These are phyloP conservation scores for Zygosaccharomyces sapae DNA, from an alignment of 1,139 yeast genomes.

Conservation along the genomic window DNA sequence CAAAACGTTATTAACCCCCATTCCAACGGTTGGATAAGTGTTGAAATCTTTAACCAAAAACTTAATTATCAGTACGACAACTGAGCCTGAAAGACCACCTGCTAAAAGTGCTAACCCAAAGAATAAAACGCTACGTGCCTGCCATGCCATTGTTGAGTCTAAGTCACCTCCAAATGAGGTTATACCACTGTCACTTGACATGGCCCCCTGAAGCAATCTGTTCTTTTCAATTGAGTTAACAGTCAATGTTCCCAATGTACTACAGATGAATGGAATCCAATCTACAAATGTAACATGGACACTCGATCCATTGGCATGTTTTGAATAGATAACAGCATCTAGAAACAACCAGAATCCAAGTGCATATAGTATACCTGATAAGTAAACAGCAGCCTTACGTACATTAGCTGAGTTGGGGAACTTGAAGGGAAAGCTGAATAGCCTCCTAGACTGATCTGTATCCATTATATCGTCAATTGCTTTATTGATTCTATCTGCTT, in stretches of 20 bases:
- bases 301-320: slow-evolving; percentile 75
- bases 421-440: slow-evolving; percentile 54
- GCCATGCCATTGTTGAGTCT: slow-evolving; percentile 70
- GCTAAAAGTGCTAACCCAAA: slow-evolving; percentile 89
- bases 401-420: slow-evolving; percentile 68
- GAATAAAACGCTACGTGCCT: slow-evolving; percentile 83
- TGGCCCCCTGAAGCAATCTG: slow-evolving; percentile 58
- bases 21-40: slow-evolving; percentile 80
- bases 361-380: slow-evolving; percentile 49
- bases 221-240: slow-evolving; percentile 89
- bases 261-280: slow-evolving; percentile 91
- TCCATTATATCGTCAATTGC: slow-evolving; percentile 16
- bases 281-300: slow-evolving; percentile 88
- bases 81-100: slow-evolving; percentile 90
- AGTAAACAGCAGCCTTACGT: slow-evolving; percentile 59
- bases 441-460: slow-evolving; percentile 27
- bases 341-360: slow-evolving; percentile 86
- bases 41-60: slow-evolving; percentile 72
- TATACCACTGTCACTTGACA: slow-evolving; percentile 48
- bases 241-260: slow-evolving; percentile 85
- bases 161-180: slow-evolving; percentile 35
- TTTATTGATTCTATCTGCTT: neutral
- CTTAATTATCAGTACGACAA: slow-evolving; percentile 81
- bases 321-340: slow-evolving; percentile 84
- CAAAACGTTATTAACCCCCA: slow-evolving; percentile 91